These are phyloP conservation scores for Pachyrhizus erosus DNA, from an alignment of 306 rosid species.

Conservation along the genomic window DNA sequence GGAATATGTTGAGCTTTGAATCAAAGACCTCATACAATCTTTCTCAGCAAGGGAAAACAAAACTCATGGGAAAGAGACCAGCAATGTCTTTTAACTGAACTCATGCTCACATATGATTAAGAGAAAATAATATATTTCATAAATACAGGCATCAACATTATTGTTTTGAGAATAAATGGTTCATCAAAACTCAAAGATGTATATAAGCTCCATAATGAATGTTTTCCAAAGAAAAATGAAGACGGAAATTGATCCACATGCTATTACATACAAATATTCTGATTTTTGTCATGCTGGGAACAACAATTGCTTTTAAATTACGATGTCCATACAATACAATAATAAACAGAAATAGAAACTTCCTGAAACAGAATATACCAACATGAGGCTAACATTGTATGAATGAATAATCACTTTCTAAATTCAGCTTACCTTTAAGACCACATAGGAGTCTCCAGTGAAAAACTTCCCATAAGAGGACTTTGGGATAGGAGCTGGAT, in stretches of 20 bases:
- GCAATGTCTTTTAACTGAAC: neutral
- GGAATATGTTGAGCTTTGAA: slow-evolving; percentile 12
- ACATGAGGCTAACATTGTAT: slow-evolving; percentile 14
- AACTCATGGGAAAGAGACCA: slow-evolving; percentile 31
- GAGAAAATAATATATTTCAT: neutral
- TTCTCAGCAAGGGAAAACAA: slow-evolving; percentile 21
- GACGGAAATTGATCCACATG: slow-evolving; percentile 3
- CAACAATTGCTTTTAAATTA: slow-evolving; percentile 23
- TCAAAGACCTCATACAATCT: slow-evolving; percentile 17
- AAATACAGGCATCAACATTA: neutral
- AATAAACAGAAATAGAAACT: slow-evolving; percentile 24
- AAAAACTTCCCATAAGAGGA: slow-evolving; percentile 78
- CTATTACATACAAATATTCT: slow-evolving; percentile 11
- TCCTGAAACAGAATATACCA: slow-evolving; percentile 23
- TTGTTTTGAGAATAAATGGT: neutral
- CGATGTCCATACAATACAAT: neutral
- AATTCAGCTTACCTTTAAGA: slow-evolving; percentile 71
- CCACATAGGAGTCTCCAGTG: slow-evolving; percentile 84
- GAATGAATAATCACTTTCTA: slow-evolving; percentile 16
- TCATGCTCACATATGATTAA: neutral
- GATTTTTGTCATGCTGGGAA: slow-evolving; percentile 13
- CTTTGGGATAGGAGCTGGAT: slow-evolving; percentile 68
- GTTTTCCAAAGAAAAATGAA: slow-evolving; percentile 11
- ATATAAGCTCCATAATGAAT: slow-evolving; percentile 27
- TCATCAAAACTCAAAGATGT: slow-evolving; percentile 21